phyloP scores from a whole-genome alignment of 2,329 filamentous ascomycete species.

The Pseudonectria foliicola region DNA sequence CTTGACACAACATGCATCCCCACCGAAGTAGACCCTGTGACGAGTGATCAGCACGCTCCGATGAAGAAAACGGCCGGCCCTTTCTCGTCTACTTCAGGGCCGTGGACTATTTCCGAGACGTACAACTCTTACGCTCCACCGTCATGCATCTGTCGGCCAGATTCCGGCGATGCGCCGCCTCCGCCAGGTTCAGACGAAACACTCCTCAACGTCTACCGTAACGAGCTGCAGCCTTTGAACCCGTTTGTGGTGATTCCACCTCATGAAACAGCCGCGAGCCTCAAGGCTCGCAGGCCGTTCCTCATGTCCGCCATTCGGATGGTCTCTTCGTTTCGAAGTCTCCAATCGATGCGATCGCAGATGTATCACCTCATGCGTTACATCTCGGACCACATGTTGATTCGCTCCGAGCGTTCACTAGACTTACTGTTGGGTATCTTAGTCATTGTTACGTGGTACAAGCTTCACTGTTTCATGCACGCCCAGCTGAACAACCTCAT shows the following conservation, averaged over 20 bases:
- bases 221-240: constrained; percentile 34
- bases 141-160: constrained; percentile 40
- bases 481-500: constrained; percentile 45
- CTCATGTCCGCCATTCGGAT: constrained; percentile 43
- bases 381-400: constrained; percentile 41
- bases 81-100: constrained; percentile 9
- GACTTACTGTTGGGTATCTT: constrained; percentile 44
- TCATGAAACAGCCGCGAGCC: constrained; percentile 26
- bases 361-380: constrained; percentile 41
- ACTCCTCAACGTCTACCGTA: constrained; percentile 38
- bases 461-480: constrained; percentile 48
- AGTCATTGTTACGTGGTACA: constrained; percentile 44
- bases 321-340: constrained; percentile 40
- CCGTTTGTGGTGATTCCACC: constrained; percentile 41
- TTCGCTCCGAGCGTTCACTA: constrained; percentile 42
- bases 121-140: constrained; percentile 42
- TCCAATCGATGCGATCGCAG: constrained; percentile 42
- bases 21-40: constrained; percentile 19
- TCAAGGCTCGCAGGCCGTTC: constrained; percentile 37
- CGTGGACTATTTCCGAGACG: constrained; percentile 29
- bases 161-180: constrained; percentile 30
- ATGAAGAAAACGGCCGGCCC: constrained; percentile 9
- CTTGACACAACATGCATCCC: constrained; percentile 22
- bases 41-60: constrained; percentile 18
- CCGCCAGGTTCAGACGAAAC: constrained; percentile 39